Percentiles rank a stretch among this genome's conserved stretches.
Evolutionary conservation across 139 green algal genomes (phyloP).

Genomic region (Chlorella sp.): DNA sequence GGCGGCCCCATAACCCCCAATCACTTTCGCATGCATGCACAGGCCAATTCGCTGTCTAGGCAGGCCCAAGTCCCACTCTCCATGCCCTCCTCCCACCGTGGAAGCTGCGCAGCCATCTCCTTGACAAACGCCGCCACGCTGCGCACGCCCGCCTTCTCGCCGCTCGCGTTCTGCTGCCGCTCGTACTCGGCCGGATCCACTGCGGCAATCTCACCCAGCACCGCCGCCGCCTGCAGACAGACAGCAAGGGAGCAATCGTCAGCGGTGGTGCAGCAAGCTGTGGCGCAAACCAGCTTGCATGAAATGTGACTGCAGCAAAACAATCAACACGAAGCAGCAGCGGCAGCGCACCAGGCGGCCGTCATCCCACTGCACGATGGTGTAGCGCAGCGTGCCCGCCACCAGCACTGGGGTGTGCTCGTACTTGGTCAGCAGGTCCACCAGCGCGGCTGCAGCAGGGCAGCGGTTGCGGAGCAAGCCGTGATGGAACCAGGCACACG

Average conservation of each 20-base stretch:
- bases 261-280: not conserved
- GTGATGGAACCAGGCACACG: too few species aligned
- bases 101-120: slow-evolving; percentile 58
- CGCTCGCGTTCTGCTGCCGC: slow-evolving; percentile 59
- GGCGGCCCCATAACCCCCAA: too few species aligned
- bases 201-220: slow-evolving; percentile 73
- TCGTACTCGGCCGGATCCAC: slow-evolving; percentile 69
- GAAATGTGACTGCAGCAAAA: too few species aligned
- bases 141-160: slow-evolving; percentile 60
- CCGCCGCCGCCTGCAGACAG: slow-evolving; percentile 54
- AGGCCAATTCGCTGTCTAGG: not conserved
- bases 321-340: too few species aligned
- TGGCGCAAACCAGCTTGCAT: not conserved
- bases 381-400: slow-evolving; percentile 60
- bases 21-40: not conserved
- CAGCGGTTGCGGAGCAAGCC: too few species aligned
- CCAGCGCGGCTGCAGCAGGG: slow-evolving; percentile 38
- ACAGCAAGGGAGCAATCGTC: not conserved
- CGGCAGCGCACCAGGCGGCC: slow-evolving; percentile 54
- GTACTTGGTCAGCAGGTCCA: slow-evolving; percentile 72
- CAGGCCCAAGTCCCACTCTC: too few species aligned
- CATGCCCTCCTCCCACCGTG: too few species aligned
- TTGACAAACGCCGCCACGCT: slow-evolving; percentile 66
- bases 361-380: slow-evolving; percentile 56
- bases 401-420: slow-evolving; percentile 74